A percentile compares a stretch with the other conserved stretches of the same genome.
Conservation (phyloP, 768 basidiomycete genomes). For the Tricholoma saponaceum region DNA sequence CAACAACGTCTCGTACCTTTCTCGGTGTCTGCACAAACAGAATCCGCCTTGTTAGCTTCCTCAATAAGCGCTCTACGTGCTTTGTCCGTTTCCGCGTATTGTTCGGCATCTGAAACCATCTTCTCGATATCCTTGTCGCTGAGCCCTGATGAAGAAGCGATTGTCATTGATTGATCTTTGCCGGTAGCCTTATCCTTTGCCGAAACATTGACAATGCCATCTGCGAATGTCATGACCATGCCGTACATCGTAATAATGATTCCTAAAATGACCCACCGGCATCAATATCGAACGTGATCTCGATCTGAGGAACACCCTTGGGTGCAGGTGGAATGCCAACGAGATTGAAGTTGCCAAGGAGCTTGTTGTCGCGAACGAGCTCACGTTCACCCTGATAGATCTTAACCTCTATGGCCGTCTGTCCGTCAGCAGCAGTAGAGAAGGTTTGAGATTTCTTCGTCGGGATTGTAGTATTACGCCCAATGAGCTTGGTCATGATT, state of each 20-base stretch:
- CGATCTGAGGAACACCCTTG: conserved; percentile 81
- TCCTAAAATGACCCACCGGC: conserved; percentile 52
- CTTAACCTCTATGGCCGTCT: conserved; percentile 99
- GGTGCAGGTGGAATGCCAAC: conserved; percentile 92
- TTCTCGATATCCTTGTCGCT: conserved; percentile 95
- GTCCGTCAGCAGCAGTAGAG: conserved; percentile 98
- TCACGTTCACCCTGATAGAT: conserved; percentile 99
- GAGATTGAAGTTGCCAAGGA: conserved; percentile 99
- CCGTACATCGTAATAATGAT: not conserved
- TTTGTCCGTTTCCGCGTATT: conserved; percentile 93
- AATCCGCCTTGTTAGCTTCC: conserved; percentile 95
- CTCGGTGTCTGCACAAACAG: conserved; percentile 91
- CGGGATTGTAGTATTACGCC: conserved; percentile 97
- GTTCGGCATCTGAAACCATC: conserved; percentile 94
- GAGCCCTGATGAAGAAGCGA: conserved; percentile 95
- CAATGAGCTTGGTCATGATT: conserved; percentile 99
- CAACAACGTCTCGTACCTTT: conserved; percentile 56
- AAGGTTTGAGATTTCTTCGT: conserved; percentile 99
- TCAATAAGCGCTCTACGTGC: conserved; percentile 84
- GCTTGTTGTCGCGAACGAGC: conserved; percentile 96
- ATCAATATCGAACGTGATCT: conserved; percentile 95
- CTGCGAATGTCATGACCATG: conserved; percentile 27
- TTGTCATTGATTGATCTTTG: conserved; percentile 96
- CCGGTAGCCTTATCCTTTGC: conserved; percentile 92
- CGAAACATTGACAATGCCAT: conserved; percentile 95